phyloP scores from a whole-genome alignment of 768 basidiomycete genomes.

The Ephemerocybe angulata region DNA sequence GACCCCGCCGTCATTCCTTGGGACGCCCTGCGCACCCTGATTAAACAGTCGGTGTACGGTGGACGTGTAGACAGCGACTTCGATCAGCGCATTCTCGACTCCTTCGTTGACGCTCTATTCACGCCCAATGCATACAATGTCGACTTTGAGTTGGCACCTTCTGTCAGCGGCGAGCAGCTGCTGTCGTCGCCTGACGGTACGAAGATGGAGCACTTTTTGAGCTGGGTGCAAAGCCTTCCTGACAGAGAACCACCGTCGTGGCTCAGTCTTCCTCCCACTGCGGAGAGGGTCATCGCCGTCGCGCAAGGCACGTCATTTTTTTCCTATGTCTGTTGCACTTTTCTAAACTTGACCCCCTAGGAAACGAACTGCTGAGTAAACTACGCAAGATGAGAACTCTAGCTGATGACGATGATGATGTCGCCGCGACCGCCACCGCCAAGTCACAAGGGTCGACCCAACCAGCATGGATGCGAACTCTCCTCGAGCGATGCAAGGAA shows the following conservation, averaged over 20 bases:
- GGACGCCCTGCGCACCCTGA: constrained; percentile 87
- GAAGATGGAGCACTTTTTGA: constrained; percentile 84
- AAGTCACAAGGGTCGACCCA: constrained; percentile 69
- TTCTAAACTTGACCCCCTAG: constrained; percentile 34
- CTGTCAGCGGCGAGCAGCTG: constrained; percentile 49
- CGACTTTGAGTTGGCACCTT: constrained; percentile 85
- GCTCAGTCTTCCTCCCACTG: constrained; percentile 89
- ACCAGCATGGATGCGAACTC: constrained; percentile 92
- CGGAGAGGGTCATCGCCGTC: constrained; percentile 87
- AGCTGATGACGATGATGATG: constrained; percentile 85
- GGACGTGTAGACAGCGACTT: constrained; percentile 93
- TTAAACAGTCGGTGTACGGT: constrained; percentile 96
- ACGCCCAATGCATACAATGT: constrained; percentile 87
- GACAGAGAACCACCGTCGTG: constrained; percentile 93
- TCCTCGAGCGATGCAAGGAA: constrained; percentile 77
- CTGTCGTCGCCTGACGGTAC: constrained; percentile 87
- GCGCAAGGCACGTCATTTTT: constrained; percentile 65
- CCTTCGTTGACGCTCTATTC: constrained; percentile 90
- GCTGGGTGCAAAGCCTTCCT: constrained; percentile 86
- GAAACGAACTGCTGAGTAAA: constrained; percentile 77
- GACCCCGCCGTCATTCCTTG: constrained; percentile 92
- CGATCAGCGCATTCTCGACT: constrained; percentile 88
- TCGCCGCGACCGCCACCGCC: constrained; percentile 45
- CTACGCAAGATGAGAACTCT: constrained; percentile 91
- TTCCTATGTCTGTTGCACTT: background rate